Conservation (phyloP, 2,329 filamentous ascomycete genomes). For the Colletotrichum euphorbiae region DNA sequence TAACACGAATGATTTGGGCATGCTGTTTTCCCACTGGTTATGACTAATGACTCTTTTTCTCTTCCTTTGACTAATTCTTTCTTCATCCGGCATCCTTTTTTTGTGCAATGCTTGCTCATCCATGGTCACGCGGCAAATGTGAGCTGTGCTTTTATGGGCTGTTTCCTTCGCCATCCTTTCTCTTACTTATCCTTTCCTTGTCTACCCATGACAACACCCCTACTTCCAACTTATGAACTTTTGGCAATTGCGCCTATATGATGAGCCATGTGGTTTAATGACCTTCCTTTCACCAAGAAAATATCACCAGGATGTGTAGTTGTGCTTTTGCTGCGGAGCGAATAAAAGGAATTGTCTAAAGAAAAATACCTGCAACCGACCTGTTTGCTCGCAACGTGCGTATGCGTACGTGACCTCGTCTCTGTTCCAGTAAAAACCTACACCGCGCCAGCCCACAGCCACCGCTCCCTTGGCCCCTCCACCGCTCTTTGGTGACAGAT, state of each 20-base stretch:
- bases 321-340: not conserved
- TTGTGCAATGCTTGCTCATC: conserved; percentile 6
- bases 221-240: not conserved
- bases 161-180: conserved; percentile 14
- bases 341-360: not conserved
- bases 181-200: conserved; percentile 23
- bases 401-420: too few species aligned
- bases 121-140: conserved; percentile 16
- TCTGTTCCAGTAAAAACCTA: not conserved
- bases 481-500: too few species aligned
- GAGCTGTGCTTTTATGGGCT: not conserved
- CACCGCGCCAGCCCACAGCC: too few species aligned
- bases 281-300: not conserved
- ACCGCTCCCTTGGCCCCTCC: too few species aligned
- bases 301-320: not conserved
- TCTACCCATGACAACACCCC: not conserved
- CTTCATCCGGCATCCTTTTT: conserved; percentile 15
- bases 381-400: too few species aligned
- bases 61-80: conserved; percentile 13
- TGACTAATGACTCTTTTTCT: conserved; percentile 28
- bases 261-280: not conserved
- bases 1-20: conserved; percentile 43
- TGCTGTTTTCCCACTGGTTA: not conserved
- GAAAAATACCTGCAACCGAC: not conserved
- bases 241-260: not conserved